Conservation (phyloP, 306 rosid species). For the Cicer judaicum region DNA sequence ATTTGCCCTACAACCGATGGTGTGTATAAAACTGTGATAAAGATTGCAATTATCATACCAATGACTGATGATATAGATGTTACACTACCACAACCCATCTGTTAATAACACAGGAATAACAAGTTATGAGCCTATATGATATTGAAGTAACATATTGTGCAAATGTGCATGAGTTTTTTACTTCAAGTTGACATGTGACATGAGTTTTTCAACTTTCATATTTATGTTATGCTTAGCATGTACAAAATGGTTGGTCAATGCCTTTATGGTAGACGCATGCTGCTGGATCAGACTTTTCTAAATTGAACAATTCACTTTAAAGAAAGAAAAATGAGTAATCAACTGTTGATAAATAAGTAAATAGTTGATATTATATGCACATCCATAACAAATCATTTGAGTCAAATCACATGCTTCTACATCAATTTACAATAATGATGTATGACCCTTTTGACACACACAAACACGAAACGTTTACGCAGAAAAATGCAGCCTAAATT, state of each 20-base stretch:
- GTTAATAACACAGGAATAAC: slow-evolving; percentile 33
- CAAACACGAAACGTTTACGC: too few species aligned
- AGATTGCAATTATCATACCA: slow-evolving; percentile 60
- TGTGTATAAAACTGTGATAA: slow-evolving; percentile 66
- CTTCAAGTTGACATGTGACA: too few species aligned
- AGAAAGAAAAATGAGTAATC: too few species aligned
- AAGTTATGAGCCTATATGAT: slow-evolving; percentile 33
- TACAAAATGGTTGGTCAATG: not conserved
- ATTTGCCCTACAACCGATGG: slow-evolving; percentile 75
- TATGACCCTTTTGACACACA: too few species aligned
- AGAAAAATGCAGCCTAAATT: too few species aligned
- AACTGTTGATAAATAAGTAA: too few species aligned
- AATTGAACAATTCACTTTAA: too few species aligned
- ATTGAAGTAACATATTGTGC: slow-evolving; percentile 7
- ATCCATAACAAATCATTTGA: too few species aligned
- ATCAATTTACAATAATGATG: too few species aligned
- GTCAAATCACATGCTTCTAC: too few species aligned
- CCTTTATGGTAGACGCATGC: not conserved
- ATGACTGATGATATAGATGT: slow-evolving; percentile 50
- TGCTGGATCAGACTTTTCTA: not conserved
- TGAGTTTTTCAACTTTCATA: not conserved
- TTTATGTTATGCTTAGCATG: not conserved
- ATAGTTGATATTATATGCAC: too few species aligned
- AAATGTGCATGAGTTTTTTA: not conserved
- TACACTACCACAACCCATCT: slow-evolving; percentile 54